A percentile compares a stretch with the other conserved stretches of the same genome.
These are phyloP conservation scores for Ustilago esculenta DNA, from an alignment of 1,284 basidiomycete species.

Conservation along the genomic window DNA sequence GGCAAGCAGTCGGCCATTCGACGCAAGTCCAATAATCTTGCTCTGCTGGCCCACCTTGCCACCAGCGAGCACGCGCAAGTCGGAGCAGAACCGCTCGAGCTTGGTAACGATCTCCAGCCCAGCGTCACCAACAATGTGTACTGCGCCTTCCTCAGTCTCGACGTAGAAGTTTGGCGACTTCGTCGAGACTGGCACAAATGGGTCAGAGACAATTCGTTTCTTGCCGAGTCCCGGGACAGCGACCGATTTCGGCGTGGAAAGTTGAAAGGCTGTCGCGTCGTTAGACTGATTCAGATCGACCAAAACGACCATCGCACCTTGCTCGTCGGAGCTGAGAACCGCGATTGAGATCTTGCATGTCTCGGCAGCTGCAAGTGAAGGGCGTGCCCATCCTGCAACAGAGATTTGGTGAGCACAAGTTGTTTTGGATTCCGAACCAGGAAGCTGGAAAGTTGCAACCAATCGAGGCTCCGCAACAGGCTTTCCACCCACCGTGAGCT, in stretches of 20 bases:
- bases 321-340: slow-evolving; percentile 18
- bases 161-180: slow-evolving; percentile 29
- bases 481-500: slow-evolving; percentile 36
- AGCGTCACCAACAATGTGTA: slow-evolving; percentile 3
- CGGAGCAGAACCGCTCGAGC: slow-evolving; percentile 41
- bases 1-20: slow-evolving; percentile 75
- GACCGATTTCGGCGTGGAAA: background rate
- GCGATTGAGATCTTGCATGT: slow-evolving; percentile 33
- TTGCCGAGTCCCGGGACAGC: slow-evolving; percentile 9
- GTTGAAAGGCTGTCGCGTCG: slow-evolving; percentile 2
- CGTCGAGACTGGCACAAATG: slow-evolving; percentile 22
- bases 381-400: slow-evolving; percentile 29
- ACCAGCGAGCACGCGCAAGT: slow-evolving; percentile 22
- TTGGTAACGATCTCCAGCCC: slow-evolving; percentile 18
- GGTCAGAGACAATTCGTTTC: slow-evolving; percentile 25
- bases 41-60: slow-evolving; percentile 6
- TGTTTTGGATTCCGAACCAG: background rate
- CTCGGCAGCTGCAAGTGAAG: slow-evolving; percentile 6
- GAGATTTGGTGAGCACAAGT: slow-evolving; percentile 32
- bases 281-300: slow-evolving; percentile 15
- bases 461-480: slow-evolving; percentile 30
- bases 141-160: slow-evolving; percentile 30
- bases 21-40: slow-evolving; percentile 74
- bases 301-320: slow-evolving; percentile 7
- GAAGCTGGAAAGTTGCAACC: slow-evolving; percentile 18